These are phyloP conservation scores for Aspergillus latus DNA, from an alignment of 2,329 filamentous ascomycete species.

Conservation along the genomic window DNA sequence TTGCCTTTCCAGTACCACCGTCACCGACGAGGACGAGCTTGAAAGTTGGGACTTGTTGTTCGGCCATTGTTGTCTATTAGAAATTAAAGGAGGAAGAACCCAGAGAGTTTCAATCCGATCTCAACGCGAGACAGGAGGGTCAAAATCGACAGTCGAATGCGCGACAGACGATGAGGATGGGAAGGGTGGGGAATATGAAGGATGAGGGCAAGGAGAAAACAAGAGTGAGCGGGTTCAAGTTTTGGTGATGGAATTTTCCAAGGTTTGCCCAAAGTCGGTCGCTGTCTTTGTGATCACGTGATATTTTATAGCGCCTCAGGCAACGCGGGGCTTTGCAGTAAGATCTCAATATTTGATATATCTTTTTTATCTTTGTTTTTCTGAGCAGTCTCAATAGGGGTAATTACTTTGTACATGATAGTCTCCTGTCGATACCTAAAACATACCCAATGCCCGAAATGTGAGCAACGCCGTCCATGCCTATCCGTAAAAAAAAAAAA, in stretches of 20 bases:
- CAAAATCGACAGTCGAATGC: constrained; percentile 24
- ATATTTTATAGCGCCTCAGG: constrained; percentile 17
- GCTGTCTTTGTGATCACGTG: constrained; percentile 25
- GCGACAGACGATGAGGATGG: constrained; percentile 23
- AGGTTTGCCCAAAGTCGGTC: constrained; percentile 26
- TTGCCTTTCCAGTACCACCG: constrained; percentile 98
- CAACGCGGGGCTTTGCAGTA: constrained; percentile 12
- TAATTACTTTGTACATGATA: neutral
- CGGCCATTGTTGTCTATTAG: constrained; percentile 60
- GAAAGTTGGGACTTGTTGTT: constrained; percentile 70
- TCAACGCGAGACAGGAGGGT: constrained; percentile 16
- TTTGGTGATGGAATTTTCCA: constrained; percentile 28
- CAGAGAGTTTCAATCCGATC: constrained; percentile 16
- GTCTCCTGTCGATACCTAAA: neutral
- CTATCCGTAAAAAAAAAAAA: constrained; percentile 9
- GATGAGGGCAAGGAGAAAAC: constrained; percentile 28
- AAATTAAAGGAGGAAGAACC: constrained; percentile 16
- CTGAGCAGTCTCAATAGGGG: neutral
- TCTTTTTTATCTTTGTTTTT: too few species aligned
- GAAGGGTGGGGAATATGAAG: constrained; percentile 21
- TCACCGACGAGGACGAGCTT: constrained; percentile 99
- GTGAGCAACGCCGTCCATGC: constrained; percentile 14
- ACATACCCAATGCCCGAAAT: constrained; percentile 1
- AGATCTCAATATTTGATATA: neutral
- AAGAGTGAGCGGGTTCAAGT: constrained; percentile 27